Conservation (phyloP, 805 yeast genomes). For the Candida golubevii region DNA sequence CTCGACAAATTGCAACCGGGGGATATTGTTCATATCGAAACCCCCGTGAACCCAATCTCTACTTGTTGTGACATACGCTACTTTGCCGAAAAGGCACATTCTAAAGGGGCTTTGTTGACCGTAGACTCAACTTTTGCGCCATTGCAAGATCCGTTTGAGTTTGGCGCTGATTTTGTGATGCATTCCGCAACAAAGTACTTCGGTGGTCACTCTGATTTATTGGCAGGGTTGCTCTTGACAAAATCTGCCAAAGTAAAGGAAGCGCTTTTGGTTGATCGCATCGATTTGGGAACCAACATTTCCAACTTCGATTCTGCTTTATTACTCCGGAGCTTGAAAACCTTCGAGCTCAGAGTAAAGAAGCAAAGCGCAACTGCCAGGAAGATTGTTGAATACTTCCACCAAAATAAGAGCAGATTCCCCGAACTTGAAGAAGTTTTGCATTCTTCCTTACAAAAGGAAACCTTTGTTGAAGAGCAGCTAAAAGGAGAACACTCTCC, state of each 20-base stretch:
- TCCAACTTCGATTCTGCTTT: slow-evolving; percentile 74
- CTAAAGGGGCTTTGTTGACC: slow-evolving; percentile 64
- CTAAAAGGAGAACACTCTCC: slow-evolving; percentile 63
- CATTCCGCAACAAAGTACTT: slow-evolving; percentile 92
- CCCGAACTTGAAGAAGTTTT: slow-evolving; percentile 49
- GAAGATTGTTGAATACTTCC: slow-evolving; percentile 55
- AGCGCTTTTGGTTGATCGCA: slow-evolving; percentile 56
- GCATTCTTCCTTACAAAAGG: slow-evolving; percentile 78
- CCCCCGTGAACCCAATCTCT: slow-evolving; percentile 88
- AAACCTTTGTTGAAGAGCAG: slow-evolving; percentile 62
- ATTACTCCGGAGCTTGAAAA: slow-evolving; percentile 73
- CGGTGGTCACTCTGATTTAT: slow-evolving; percentile 92
- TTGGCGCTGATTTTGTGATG: slow-evolving; percentile 84
- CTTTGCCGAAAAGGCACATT: slow-evolving; percentile 69
- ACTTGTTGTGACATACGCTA: slow-evolving; percentile 54
- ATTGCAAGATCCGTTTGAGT: slow-evolving; percentile 70
- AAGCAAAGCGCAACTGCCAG: slow-evolving; percentile 64
- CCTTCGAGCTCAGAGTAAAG: slow-evolving; percentile 67
- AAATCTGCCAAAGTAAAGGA: slow-evolving; percentile 46
- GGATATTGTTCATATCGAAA: slow-evolving; percentile 81
- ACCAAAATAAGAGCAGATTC: slow-evolving; percentile 44
- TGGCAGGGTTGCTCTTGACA: slow-evolving; percentile 78
- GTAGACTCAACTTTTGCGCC: slow-evolving; percentile 94
- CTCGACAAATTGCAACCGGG: slow-evolving; percentile 50
- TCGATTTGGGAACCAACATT: slow-evolving; percentile 71